Conservation (phyloP, 2,329 filamentous ascomycete species). For the Colletotrichum nymphaeae region DNA sequence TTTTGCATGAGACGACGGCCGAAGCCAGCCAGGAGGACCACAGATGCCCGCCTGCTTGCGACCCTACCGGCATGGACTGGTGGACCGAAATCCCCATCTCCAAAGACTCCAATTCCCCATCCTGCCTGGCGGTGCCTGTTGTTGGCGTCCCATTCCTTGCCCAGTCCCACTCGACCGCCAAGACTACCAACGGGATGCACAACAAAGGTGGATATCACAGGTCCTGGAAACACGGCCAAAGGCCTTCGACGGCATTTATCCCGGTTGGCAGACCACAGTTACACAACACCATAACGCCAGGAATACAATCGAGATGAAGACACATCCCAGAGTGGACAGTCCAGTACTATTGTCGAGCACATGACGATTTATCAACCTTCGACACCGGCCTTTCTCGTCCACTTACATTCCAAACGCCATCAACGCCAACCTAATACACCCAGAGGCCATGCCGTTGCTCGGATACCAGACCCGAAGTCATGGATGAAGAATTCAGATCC, state of each 20-base stretch:
- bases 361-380: neutral
- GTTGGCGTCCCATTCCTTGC: slow-evolving; percentile 8
- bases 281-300: neutral
- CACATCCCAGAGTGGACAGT: neutral
- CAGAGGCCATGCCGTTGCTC: slow-evolving; percentile 6
- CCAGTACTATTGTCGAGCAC: neutral
- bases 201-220: slow-evolving; percentile 1
- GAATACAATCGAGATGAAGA: neutral
- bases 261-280: neutral
- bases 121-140: slow-evolving; percentile 11
- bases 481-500: neutral
- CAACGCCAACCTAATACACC: neutral
- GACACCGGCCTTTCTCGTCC: neutral
- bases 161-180: slow-evolving; percentile 13
- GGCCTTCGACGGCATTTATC: neutral
- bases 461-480: slow-evolving; percentile 5
- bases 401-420: neutral
- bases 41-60: slow-evolving; percentile 19
- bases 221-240: neutral
- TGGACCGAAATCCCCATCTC: slow-evolving; percentile 9
- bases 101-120: slow-evolving; percentile 10
- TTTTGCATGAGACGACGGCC: slow-evolving; percentile 6
- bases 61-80: slow-evolving; percentile 5
- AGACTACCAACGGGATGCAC: slow-evolving; percentile 10
- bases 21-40: slow-evolving; percentile 7